Evolutionary conservation across 345 rosid species (phyloP), one percentile per base, ranked within the genome.

Genomic region (Lepidium sativum): DNA sequence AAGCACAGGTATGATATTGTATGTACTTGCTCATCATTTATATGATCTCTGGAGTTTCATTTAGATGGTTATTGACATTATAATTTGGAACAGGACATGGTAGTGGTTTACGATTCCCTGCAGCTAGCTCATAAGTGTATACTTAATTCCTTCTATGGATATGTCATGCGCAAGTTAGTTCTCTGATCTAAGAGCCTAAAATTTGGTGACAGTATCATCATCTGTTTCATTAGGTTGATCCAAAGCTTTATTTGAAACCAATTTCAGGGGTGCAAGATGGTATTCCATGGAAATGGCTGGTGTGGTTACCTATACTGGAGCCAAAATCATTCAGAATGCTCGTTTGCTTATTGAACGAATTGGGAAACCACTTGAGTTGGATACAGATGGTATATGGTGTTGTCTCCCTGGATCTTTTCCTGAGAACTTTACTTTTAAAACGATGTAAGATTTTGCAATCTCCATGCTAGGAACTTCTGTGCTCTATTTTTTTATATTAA

Each of bases 221-320:
- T 27, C 40, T 65, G 41, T 66, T 39, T 18, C 70, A 31, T 58
- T 67, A 6, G 60, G 65, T 40, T 78, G 74, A 68, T 63, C 60
- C 25, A 6, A 44, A 32, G 54, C 37, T 60, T 51, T 56, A 68
- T 33, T 40, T 49, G 70, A 45, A 43, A 68, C 74, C 25, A 66
- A 37, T 47, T 66, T 51, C 75, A 92, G 98, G 82, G 98, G 98
- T 73, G 98, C 98, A 74, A 87, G 98, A 79, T 89, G 98, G 98
- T 92, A 89, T 79, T 92, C 98, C 16, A 92, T 89, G 98, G 98
- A 92, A 84, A 92, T 92, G 98, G 98, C 98, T 70, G 97, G 98
- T 70, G 98, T 89, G 51, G 98, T 92, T 72, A 92, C 98, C 20
- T 89, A 92, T 74, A 92, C 97, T 60, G 98, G 98, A 68, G 98